Conservation (phyloP, 192 early-diverging fungal genomes). For the Rhizoclosmatium globosum region DNA sequence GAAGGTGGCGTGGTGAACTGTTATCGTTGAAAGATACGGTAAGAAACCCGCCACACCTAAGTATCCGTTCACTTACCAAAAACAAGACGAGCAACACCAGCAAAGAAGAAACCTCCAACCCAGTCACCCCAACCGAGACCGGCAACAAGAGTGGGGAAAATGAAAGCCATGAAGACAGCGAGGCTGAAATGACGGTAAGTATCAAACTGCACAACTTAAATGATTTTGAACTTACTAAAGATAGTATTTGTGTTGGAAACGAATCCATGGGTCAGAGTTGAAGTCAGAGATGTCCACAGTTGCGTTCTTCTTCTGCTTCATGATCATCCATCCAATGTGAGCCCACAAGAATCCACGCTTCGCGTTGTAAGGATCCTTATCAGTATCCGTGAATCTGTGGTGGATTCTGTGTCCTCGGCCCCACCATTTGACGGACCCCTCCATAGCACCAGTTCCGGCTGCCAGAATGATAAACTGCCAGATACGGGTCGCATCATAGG, state of each 20-base stretch:
- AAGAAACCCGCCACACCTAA: constrained; percentile 84
- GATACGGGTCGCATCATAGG: constrained; percentile 53
- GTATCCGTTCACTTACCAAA: constrained; percentile 64
- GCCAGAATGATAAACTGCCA: constrained; percentile 50
- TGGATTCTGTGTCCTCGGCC: constrained; percentile 57
- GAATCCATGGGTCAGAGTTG: constrained; percentile 54
- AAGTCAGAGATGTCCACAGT: constrained; percentile 58
- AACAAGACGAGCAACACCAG: constrained; percentile 57
- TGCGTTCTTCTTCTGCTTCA: constrained; percentile 44
- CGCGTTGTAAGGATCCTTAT: constrained; percentile 62
- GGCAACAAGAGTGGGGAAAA: constrained; percentile 85
- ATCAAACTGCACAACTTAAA: constrained; percentile 1
- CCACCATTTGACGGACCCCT: constrained; percentile 68
- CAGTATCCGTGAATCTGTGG: constrained; percentile 65
- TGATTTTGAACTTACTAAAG: constrained; percentile 31
- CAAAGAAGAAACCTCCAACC: constrained; percentile 58
- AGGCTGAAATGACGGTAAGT: constrained; percentile 41
- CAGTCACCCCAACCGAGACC: constrained; percentile 77
- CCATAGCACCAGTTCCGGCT: constrained; percentile 50
- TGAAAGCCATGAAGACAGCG: constrained; percentile 75
- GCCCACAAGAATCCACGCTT: constrained; percentile 57
- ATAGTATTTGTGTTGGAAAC: constrained; percentile 58
- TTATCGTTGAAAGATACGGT: constrained; percentile 37
- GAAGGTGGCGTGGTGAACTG: constrained; percentile 64
- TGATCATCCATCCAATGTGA: constrained; percentile 63